Conservation (phyloP, 2,329 filamentous ascomycete genomes). For the Alternaria triticina region DNA sequence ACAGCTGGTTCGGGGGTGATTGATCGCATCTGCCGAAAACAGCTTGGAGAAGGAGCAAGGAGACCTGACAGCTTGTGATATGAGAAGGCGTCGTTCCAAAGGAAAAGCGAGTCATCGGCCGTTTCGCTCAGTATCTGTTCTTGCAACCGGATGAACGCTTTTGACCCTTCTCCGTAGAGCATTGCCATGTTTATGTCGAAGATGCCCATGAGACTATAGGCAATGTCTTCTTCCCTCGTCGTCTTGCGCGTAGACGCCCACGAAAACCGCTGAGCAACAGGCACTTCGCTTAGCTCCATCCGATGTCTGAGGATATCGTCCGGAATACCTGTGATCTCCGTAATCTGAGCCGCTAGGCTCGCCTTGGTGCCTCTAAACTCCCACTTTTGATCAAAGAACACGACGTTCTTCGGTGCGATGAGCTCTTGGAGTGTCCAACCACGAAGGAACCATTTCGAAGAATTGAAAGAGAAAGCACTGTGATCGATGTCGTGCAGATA, state of each 20-base stretch:
- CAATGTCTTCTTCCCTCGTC: slow-evolving; percentile 22
- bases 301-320: slow-evolving; percentile 2
- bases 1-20: slow-evolving; percentile 2
- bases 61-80: slow-evolving; percentile 7
- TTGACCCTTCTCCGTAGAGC: slow-evolving; percentile 16
- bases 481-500: slow-evolving; percentile 14
- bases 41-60: background rate
- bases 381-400: slow-evolving; percentile 15
- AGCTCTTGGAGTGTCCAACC: slow-evolving; percentile 17
- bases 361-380: slow-evolving; percentile 10
- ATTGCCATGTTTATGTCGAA: slow-evolving; percentile 22
- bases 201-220: slow-evolving; percentile 23
- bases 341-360: background rate
- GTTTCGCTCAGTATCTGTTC: slow-evolving; percentile 13
- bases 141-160: slow-evolving; percentile 15
- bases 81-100: slow-evolving; percentile 6
- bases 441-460: slow-evolving; percentile 20
- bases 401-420: slow-evolving; percentile 10
- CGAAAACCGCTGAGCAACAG: slow-evolving; percentile 16
- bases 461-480: slow-evolving; percentile 2
- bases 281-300: slow-evolving; percentile 8
- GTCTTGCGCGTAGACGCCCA: slow-evolving; percentile 29
- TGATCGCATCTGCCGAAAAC: slow-evolving; percentile 7
- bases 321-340: slow-evolving; percentile 13
- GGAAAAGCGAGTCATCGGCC: slow-evolving; percentile 9